A percentile compares a stretch with the other conserved stretches of the same genome.
These are phyloP conservation scores for Globisporangium ultimum DNA, from an alignment of 352 stramenopile species.

Conservation along the genomic window DNA sequence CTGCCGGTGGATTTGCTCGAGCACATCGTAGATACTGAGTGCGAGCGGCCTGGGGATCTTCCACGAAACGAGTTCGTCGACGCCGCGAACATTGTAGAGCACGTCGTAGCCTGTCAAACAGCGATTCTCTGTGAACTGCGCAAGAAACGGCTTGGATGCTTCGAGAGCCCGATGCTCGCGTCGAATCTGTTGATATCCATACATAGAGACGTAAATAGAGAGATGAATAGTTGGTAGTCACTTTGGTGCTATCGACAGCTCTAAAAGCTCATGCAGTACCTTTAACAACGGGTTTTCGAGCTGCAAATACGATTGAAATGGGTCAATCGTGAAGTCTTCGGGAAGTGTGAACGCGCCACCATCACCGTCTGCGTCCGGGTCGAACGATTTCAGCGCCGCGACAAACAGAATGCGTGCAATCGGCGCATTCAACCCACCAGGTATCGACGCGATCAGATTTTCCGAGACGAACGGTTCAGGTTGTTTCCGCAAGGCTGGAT, in stretches of 20 bases:
- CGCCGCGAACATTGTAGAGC: slow-evolving; percentile 42
- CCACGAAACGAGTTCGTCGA: slow-evolving; percentile 54
- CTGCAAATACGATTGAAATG: slow-evolving; percentile 40
- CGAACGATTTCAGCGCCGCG: slow-evolving; percentile 42
- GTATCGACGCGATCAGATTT: slow-evolving; percentile 54
- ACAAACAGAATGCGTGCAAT: slow-evolving; percentile 44
- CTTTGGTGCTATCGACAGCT: too few relatives aligned
- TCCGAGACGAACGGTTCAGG: slow-evolving; percentile 24
- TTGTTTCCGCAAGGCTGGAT: not conserved
- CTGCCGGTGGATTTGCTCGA: slow-evolving; percentile 45
- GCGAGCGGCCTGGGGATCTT: slow-evolving; percentile 43
- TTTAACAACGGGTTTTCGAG: slow-evolving; percentile 35
- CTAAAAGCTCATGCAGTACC: slow-evolving; percentile 14
- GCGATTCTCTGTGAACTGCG: slow-evolving; percentile 34
- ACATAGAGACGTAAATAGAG: not conserved
- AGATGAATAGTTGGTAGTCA: not conserved
- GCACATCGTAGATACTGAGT: slow-evolving; percentile 47
- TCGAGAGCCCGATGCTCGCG: slow-evolving; percentile 49
- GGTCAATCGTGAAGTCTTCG: slow-evolving; percentile 26
- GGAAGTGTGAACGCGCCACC: slow-evolving; percentile 35
- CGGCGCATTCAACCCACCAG: slow-evolving; percentile 43
- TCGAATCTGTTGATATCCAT: slow-evolving; percentile 31
- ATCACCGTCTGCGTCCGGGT: slow-evolving; percentile 24
- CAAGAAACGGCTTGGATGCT: slow-evolving; percentile 29
- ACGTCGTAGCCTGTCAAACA: slow-evolving; percentile 58